Conservation (phyloP, 2,329 filamentous ascomycete species). For the Pseudogymnoascus sp. region DNA sequence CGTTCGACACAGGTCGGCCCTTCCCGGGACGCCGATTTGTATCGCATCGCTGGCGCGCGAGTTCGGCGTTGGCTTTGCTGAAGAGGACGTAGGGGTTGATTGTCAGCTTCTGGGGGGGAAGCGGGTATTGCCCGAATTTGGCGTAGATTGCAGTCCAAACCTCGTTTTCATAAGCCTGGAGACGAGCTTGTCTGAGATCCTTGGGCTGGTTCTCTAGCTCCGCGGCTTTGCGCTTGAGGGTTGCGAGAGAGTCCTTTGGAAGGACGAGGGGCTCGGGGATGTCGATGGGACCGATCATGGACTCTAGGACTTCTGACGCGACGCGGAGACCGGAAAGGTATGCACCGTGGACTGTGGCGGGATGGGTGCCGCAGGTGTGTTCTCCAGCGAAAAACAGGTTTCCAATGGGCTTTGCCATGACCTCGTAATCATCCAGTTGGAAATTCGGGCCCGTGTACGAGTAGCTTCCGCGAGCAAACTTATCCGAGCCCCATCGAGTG, state of each 20-base stretch:
- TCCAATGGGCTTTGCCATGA: constrained; percentile 76
- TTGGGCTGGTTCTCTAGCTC: constrained; percentile 27
- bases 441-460: constrained; percentile 85
- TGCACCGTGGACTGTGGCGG: constrained; percentile 92
- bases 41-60: constrained; percentile 52
- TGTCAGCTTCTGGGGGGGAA: constrained; percentile 63
- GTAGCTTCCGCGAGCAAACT: constrained; percentile 89
- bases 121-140: constrained; percentile 66
- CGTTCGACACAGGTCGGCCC: constrained; percentile 63
- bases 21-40: constrained; percentile 58
- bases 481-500: constrained; percentile 86
- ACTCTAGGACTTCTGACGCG: constrained; percentile 76
- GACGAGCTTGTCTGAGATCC: constrained; percentile 44
- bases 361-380: constrained; percentile 91
- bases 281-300: constrained; percentile 72
- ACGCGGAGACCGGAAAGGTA: constrained; percentile 89
- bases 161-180: constrained; percentile 50
- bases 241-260: constrained; percentile 44
- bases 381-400: constrained; percentile 94
- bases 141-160: constrained; percentile 45
- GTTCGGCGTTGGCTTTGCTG: constrained; percentile 70
- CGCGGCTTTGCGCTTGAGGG: constrained; percentile 48
- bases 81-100: constrained; percentile 86
- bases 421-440: constrained; percentile 79
- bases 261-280: constrained; percentile 69